Percentiles rank a stretch among this genome's conserved stretches.
Conservation (phyloP, 345 rosid genomes). For the Carallia brachiata region DNA sequence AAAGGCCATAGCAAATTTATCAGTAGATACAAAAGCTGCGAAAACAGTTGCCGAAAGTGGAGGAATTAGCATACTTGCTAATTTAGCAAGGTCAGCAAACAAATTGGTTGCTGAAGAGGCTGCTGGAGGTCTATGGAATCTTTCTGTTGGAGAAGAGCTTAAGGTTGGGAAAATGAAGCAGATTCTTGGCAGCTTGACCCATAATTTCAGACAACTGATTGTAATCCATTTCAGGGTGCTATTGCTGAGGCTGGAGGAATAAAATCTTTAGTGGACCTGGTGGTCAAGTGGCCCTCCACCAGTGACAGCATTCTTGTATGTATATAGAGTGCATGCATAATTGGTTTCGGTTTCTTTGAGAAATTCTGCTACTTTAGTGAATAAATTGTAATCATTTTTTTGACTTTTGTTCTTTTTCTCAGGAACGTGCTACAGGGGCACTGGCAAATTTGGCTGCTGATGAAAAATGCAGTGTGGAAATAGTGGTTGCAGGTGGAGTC, state of each 20-base stretch:
- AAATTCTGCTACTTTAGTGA: neutral
- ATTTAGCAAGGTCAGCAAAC: slow-evolving; percentile 34
- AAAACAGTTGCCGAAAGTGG: slow-evolving; percentile 38
- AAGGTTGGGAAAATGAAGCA: slow-evolving; percentile 29
- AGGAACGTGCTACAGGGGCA: slow-evolving; percentile 51
- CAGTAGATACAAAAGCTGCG: slow-evolving; percentile 39
- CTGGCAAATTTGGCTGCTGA: slow-evolving; percentile 43
- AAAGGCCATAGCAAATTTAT: slow-evolving; percentile 41
- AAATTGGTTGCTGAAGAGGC: slow-evolving; percentile 42
- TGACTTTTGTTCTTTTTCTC: neutral
- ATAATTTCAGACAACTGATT: neutral
- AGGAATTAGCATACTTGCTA: slow-evolving; percentile 36
- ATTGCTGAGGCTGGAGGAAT: slow-evolving; percentile 40
- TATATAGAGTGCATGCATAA: neutral
- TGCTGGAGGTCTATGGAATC: slow-evolving; percentile 47
- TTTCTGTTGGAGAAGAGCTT: slow-evolving; percentile 47
- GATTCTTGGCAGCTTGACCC: neutral
- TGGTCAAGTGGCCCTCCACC: slow-evolving; percentile 29
- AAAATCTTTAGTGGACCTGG: slow-evolving; percentile 42
- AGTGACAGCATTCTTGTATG: slow-evolving; percentile 37
- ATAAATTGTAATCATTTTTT: slow-evolving; percentile 1
- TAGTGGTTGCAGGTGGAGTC: slow-evolving; percentile 34
- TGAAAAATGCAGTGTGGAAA: slow-evolving; percentile 40
- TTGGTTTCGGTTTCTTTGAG: neutral
- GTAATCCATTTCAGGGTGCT: slow-evolving; percentile 28